These are phyloP conservation scores for Coelastrella sp. DNA, from an alignment of 139 green algal genomes.

Conservation along the genomic window DNA sequence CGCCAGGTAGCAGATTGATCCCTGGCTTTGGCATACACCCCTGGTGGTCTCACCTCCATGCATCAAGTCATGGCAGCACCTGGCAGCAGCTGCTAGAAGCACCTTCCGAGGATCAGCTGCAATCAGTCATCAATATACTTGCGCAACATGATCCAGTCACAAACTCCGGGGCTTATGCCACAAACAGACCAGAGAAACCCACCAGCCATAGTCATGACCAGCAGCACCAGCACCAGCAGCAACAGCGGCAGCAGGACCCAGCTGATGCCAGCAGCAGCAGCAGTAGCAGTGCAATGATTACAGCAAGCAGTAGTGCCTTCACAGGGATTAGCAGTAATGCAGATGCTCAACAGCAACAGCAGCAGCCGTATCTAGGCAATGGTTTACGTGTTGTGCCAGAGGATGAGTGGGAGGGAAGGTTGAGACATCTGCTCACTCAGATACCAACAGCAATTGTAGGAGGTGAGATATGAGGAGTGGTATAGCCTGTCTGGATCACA, in stretches of 20 bases:
- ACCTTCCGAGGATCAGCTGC: not conserved
- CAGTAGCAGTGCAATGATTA: not conserved
- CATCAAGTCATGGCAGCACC: not conserved
- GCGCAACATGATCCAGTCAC: conserved; percentile 17
- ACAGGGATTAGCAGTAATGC: not conserved
- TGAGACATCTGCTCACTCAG: conserved; percentile 25
- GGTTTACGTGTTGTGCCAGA: conserved; percentile 7
- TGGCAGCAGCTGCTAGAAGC: conserved; percentile 50
- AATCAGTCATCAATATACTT: conserved; percentile 13
- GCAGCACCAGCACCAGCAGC: conserved; percentile 26
- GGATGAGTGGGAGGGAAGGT: conserved; percentile 22
- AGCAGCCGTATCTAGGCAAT: not conserved
- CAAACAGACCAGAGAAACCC: conserved; percentile 36
- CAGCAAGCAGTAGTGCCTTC: not conserved
- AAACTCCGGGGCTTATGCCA: conserved; percentile 30
- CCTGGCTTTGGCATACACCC: conserved; percentile 59
- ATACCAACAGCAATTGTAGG: conserved; percentile 29
- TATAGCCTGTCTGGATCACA: not conserved
- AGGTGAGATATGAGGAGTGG: conserved; percentile 9
- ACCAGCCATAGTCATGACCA: not conserved
- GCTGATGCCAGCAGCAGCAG: conserved; percentile 8
- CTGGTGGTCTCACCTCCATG: conserved; percentile 53
- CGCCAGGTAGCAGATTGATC: conserved; percentile 20
- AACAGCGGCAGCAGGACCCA: conserved; percentile 23
- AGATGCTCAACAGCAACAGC: not conserved